phyloP scores from a whole-genome alignment of 306 rosid species.

The Casuarina equisetifolia region DNA sequence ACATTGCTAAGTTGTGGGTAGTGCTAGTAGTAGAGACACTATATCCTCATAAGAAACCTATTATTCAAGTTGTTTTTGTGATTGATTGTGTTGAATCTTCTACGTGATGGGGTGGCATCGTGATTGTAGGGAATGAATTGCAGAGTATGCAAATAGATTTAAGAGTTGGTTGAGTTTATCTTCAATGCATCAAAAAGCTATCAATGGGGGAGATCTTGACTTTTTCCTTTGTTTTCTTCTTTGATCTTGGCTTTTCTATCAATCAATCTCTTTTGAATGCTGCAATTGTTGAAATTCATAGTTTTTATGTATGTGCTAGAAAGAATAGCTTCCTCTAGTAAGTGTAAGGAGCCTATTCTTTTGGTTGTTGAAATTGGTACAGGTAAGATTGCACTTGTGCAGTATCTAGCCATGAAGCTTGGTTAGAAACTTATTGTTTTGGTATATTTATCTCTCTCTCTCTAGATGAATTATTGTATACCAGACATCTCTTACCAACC shows the following conservation, averaged over 20 bases:
- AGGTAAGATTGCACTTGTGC: conserved; percentile 93
- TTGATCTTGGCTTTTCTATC: conserved; percentile 15
- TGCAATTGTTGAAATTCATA: conserved; percentile 82
- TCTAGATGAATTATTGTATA: background rate
- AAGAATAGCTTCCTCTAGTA: conserved; percentile 78
- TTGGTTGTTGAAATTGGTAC: conserved; percentile 99
- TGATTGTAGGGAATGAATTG: conserved; percentile 35
- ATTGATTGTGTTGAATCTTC: background rate
- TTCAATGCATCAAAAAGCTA: conserved; percentile 45
- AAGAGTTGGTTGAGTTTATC: conserved; percentile 73
- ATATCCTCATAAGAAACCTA: conserved; percentile 67
- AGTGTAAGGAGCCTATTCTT: conserved; percentile 86
- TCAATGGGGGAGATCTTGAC: conserved; percentile 40
- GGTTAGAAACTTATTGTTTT: conserved; percentile 83
- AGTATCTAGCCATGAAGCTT: conserved; percentile 81
- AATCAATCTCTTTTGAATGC: conserved; percentile 29
- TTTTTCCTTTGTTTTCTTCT: background rate
- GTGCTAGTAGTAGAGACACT: conserved; percentile 56
- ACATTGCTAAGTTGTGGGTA: conserved; percentile 66
- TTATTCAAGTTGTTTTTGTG: conserved; percentile 58
- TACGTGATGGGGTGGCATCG: conserved; percentile 21
- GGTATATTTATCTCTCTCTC: conserved; percentile 46
- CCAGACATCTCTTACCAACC: conserved; percentile 3
- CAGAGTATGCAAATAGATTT: conserved; percentile 61
- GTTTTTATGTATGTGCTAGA: conserved; percentile 72